phyloP scores from a whole-genome alignment of 345 rosid species.

The Mallotus nudiflorus region DNA sequence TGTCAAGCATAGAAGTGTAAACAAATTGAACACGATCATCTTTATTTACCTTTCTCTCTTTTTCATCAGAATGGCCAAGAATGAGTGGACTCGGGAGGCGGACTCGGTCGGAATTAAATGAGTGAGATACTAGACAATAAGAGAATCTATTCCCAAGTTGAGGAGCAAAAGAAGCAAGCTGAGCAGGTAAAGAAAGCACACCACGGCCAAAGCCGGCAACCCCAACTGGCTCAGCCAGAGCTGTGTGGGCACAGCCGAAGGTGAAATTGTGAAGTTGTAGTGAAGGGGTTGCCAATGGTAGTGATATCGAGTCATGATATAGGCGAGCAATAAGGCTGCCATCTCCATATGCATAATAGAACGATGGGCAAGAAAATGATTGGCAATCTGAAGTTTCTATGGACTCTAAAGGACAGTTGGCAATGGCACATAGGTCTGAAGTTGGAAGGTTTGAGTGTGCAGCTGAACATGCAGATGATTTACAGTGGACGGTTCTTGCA shows the following conservation, averaged over 20 bases:
- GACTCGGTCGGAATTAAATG: slow-evolving; percentile 66
- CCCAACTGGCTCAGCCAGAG: slow-evolving; percentile 89
- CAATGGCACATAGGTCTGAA: slow-evolving; percentile 80
- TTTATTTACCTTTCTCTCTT: slow-evolving; percentile 31
- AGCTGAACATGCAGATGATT: slow-evolving; percentile 75
- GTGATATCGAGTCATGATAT: slow-evolving; percentile 50
- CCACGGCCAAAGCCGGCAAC: slow-evolving; percentile 98
- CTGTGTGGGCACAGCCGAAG: slow-evolving; percentile 83
- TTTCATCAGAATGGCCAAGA: slow-evolving; percentile 68
- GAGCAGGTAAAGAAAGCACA: slow-evolving; percentile 75
- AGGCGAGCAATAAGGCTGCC: slow-evolving; percentile 79
- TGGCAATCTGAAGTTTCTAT: slow-evolving; percentile 74
- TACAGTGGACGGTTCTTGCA: slow-evolving; percentile 52
- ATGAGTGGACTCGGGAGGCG: slow-evolving; percentile 85
- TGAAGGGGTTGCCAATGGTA: slow-evolving; percentile 46
- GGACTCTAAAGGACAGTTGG: slow-evolving; percentile 73
- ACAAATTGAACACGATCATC: slow-evolving; percentile 37
- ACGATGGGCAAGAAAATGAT: slow-evolving; percentile 67
- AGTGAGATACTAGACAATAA: slow-evolving; percentile 84
- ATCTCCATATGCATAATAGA: slow-evolving; percentile 94
- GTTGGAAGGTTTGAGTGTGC: slow-evolving; percentile 67
- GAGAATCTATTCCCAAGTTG: slow-evolving; percentile 78
- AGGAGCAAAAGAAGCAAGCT: slow-evolving; percentile 62
- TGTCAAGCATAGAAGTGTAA: slow-evolving; percentile 65
- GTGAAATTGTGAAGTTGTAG: slow-evolving; percentile 59